Evolutionary conservation across 2,329 filamentous ascomycete genomes (phyloP).

Genomic region (Diaporthe capsici): DNA sequence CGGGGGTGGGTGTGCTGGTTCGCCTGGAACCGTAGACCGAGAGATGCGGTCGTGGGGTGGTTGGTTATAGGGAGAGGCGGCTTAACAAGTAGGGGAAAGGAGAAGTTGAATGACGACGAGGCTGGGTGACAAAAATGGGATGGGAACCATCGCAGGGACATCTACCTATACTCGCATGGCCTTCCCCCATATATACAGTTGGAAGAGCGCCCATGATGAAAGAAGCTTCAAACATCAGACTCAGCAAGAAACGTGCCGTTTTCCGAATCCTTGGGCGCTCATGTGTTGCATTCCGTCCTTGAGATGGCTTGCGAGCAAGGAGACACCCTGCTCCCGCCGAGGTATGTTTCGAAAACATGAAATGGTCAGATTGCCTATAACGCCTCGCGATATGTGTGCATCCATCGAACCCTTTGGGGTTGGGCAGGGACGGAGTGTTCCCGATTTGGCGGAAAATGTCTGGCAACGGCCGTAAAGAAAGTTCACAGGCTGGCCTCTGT

Average conservation of each 20-base stretch:
- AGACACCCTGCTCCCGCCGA: constrained; percentile 7
- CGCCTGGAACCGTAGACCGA: not conserved
- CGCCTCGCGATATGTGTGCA: not conserved
- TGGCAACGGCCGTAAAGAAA: not conserved
- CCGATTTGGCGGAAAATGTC: not conserved
- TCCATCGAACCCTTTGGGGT: not conserved
- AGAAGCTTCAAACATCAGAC: constrained; percentile 14
- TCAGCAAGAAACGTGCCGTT: constrained; percentile 14
- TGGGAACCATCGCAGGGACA: not conserved
- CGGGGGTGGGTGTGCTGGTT: not conserved
- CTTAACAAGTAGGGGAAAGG: not conserved
- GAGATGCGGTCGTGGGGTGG: not conserved
- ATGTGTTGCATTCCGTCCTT: constrained; percentile 19
- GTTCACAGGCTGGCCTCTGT: constrained; percentile 2
- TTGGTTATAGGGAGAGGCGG: not conserved
- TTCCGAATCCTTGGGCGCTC: constrained; percentile 9
- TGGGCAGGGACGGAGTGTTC: not conserved
- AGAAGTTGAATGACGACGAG: not conserved
- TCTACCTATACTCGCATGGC: constrained; percentile 2
- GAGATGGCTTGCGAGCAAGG: constrained; percentile 23
- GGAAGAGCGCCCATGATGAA: not conserved
- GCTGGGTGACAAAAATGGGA: constrained; percentile 17
- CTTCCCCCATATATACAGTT: not conserved
- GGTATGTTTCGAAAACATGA: constrained; percentile 5
- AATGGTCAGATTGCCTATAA: constrained; percentile 3